Percentiles rank a stretch among this genome's conserved stretches.
These are phyloP conservation scores for Flagelloscypha sp. DNA, from an alignment of 768 basidiomycete genomes.

Conservation along the genomic window DNA sequence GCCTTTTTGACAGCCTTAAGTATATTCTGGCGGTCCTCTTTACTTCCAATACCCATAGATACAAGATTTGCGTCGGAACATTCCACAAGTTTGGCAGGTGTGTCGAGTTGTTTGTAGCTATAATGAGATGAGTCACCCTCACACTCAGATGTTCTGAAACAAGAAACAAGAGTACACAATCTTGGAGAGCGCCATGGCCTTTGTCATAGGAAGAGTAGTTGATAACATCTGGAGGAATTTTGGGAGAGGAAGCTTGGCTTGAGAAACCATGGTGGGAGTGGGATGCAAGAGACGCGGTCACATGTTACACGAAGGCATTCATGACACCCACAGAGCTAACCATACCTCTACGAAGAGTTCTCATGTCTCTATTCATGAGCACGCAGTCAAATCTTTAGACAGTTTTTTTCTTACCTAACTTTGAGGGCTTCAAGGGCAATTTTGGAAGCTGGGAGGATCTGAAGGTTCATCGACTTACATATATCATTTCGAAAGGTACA, in stretches of 20 bases:
- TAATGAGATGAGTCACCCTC: conserved; percentile 9
- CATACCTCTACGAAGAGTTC: too few species aligned
- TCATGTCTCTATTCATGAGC: too few species aligned
- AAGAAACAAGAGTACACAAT: conserved; percentile 46
- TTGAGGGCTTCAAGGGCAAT: too few species aligned
- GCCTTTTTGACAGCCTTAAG: conserved; percentile 55
- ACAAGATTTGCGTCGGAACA: conserved; percentile 55
- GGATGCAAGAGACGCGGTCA: conserved; percentile 2
- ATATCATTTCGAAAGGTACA: too few species aligned
- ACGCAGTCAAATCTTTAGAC: too few species aligned
- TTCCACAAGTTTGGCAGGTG: conserved; percentile 44
- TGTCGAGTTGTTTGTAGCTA: conserved; percentile 68
- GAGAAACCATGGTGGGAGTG: conserved; percentile 19
- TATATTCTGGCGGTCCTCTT: conserved; percentile 54
- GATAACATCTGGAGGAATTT: conserved; percentile 57
- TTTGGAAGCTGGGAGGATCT: too few species aligned
- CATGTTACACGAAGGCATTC: too few species aligned
- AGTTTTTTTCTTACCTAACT: too few species aligned
- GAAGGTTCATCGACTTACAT: too few species aligned
- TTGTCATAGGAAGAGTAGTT: conserved; percentile 46
- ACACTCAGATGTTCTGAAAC: conserved; percentile 1
- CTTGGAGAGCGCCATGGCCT: conserved; percentile 62
- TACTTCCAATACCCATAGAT: conserved; percentile 49
- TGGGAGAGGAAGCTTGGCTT: conserved; percentile 50
- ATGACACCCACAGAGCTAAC: too few species aligned